Evolutionary conservation across 257 asterid genomes (phyloP).

Genomic region (Osmanthus fragrans): DNA sequence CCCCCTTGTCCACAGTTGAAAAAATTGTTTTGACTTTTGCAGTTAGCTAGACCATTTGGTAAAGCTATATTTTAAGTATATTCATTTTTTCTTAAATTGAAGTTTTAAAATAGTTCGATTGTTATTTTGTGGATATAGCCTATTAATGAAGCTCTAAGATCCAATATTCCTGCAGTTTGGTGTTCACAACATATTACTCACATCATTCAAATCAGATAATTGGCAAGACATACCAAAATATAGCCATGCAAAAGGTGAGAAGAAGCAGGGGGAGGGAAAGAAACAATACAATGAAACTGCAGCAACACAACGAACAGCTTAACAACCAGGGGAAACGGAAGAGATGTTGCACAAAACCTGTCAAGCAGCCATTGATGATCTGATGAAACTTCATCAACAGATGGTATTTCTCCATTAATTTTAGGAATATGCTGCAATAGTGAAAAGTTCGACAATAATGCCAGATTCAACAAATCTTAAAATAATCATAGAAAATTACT

Average conservation of each 20-base stretch:
- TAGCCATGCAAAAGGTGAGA: background rate
- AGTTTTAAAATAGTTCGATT: background rate
- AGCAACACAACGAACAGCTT: background rate
- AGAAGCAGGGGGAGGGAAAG: background rate
- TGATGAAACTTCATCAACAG: conserved; percentile 78
- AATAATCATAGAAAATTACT: background rate
- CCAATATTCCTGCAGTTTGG: background rate
- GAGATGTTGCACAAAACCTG: conserved; percentile 48
- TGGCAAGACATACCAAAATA: background rate
- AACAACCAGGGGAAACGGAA: conserved; percentile 2
- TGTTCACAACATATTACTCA: background rate
- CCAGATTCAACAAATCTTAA: background rate
- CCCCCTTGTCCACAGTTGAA: background rate
- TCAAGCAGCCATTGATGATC: conserved; percentile 76
- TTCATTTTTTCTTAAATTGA: background rate
- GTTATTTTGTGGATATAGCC: background rate
- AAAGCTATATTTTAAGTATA: background rate
- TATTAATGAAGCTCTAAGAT: background rate
- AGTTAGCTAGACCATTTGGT: background rate
- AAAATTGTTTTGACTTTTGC: background rate
- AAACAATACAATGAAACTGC: conserved; percentile 5
- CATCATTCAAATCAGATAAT: background rate
- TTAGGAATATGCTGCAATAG: conserved; percentile 80
- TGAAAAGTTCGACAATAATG: conserved; percentile 2
- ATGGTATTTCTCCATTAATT: conserved; percentile 85